Conservation (phyloP, 108 stramenopile genomes). For the Fragilariopsis cylindrus region DNA sequence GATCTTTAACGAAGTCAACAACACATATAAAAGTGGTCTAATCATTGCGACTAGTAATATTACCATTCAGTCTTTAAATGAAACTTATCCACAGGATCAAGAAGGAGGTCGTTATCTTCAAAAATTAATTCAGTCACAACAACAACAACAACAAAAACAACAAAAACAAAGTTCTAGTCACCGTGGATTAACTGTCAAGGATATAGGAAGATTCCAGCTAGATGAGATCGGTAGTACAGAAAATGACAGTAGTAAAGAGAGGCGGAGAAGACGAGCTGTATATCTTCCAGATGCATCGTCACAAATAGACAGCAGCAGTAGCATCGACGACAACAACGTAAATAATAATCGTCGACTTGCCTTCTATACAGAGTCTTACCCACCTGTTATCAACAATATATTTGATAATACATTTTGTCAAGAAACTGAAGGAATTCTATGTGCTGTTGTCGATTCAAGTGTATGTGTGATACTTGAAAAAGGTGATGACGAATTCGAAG, state of each 20-base stretch:
- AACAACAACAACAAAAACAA: not conserved
- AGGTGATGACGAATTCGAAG: conserved; percentile 42
- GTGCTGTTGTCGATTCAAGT: conserved; percentile 30
- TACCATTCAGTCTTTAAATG: conserved; percentile 49
- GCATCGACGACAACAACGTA: not conserved
- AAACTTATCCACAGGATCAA: conserved; percentile 37
- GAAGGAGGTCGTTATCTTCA: not conserved
- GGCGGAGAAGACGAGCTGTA: not conserved
- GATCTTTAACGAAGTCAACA: conserved; percentile 46
- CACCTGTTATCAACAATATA: conserved; percentile 42
- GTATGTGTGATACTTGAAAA: conserved; percentile 55
- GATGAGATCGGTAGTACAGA: not conserved
- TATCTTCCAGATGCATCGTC: not conserved
- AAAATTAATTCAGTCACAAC: not conserved
- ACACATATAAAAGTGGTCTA: conserved; percentile 56
- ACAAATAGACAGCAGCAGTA: too few species aligned
- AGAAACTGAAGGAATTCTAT: not conserved
- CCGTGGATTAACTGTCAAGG: not conserved
- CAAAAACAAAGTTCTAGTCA: too few species aligned
- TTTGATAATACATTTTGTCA: conserved; percentile 41
- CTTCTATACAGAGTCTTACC: conserved; percentile 42
- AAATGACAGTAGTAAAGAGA: not conserved
- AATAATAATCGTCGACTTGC: conserved; percentile 30
- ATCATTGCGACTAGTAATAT: conserved; percentile 44
- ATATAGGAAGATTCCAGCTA: not conserved